Base-by-base conservation (phyloP, 148 eudicot species). In the Camellia granthamiana region DNA sequence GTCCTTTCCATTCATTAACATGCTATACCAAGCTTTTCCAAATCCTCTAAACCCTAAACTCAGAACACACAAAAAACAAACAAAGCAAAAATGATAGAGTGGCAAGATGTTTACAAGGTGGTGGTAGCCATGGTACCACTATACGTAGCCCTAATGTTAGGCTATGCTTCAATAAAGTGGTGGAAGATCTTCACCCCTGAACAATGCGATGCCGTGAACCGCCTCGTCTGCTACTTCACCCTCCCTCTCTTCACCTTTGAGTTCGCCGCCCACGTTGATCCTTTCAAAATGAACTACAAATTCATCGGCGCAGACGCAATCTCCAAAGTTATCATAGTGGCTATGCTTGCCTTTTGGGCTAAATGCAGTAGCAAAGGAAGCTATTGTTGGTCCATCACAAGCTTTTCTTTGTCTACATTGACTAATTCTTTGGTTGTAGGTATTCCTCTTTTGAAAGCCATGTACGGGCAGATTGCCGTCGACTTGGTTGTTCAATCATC, bases 41-140 rank as follows among this genome's bases (percentile, higher is more conserved):
- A 30, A 30, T 30, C 38, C 38, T 30, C 38, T 30, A 30, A 30
- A 30, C 38, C 30, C 38, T 30, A 30, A 30, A 30, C 38, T 30
- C 38, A 30, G 38, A 30, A 30, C 38, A 30, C 38, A 12, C 2
- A 38, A 55, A 58, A 0, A 7, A 46, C 12, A 74, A 23, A 5
- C 73, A 30, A 46, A 81, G 62, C 5, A 51, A 79, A 62, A 41
- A 90, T 94, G 98, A 94, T 92, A 67, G 89, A 88, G 66, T 87
- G 88, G 90, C 91, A 87, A 43, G 98, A 94, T 75, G 81, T 92
- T 14, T 91, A 89, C 79, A 94, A 94, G 84, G 97, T 94, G 47
- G 81, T 90, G 18, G 91, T 79, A 62, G 98, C 95, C 61, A 90
- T 88, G 84, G 91, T 84, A 7, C 98, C 98, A 7, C 94, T 94